Evolutionary conservation across 306 rosid species (phyloP).

Genomic region (Cucurbita moschata): DNA sequence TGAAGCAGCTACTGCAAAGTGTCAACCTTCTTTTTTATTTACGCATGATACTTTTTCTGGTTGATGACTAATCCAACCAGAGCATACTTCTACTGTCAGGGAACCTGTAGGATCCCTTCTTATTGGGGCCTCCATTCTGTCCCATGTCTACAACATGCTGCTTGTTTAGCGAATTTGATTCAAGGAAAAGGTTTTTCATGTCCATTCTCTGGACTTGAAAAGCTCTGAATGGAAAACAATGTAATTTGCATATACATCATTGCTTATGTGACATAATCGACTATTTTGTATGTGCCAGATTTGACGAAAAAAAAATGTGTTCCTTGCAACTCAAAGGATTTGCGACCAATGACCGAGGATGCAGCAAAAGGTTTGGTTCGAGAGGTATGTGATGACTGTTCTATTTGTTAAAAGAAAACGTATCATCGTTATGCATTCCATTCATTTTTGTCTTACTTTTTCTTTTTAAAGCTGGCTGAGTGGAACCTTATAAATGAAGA

Average conservation of each 20-base stretch:
- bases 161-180: neutral
- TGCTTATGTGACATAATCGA: neutral
- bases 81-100: neutral
- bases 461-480: slow-evolving; percentile 31
- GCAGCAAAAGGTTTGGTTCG: slow-evolving; percentile 39
- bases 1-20: neutral
- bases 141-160: neutral
- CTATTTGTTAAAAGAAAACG: neutral
- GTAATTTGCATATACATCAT: neutral
- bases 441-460: neutral
- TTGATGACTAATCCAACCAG: neutral
- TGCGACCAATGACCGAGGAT: slow-evolving; percentile 58
- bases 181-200: neutral
- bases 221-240: neutral
- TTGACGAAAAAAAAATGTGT: slow-evolving; percentile 51
- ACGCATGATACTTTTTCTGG: neutral
- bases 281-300: slow-evolving; percentile 23
- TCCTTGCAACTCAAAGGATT: slow-evolving; percentile 52
- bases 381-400: slow-evolving; percentile 25
- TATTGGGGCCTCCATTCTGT: neutral
- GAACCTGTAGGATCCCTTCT: neutral
- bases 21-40: neutral
- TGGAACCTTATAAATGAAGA: slow-evolving; percentile 61
- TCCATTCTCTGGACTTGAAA: neutral
- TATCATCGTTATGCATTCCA: slow-evolving; percentile 1